These are phyloP conservation scores for Suillus bovinus DNA, from an alignment of 768 basidiomycete genomes.

Conservation along the genomic window DNA sequence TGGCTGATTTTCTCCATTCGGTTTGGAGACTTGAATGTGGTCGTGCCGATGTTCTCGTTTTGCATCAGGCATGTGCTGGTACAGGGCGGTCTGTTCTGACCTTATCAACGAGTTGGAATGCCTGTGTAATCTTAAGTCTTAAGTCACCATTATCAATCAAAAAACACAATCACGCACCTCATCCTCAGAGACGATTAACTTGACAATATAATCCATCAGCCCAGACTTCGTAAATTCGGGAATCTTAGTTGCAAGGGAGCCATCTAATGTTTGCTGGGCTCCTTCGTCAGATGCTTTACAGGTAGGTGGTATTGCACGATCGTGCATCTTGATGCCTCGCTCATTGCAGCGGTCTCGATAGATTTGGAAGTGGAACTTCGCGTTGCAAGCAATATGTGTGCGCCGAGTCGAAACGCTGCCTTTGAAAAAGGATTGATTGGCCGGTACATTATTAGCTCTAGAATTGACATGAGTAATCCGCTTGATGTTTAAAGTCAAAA, in stretches of 20 bases:
- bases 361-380: not conserved
- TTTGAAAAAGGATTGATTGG: too few relatives aligned
- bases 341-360: not conserved
- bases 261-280: not conserved
- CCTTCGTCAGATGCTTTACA: not conserved
- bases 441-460: too few relatives aligned
- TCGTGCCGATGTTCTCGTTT: too few relatives aligned
- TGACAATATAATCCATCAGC: not conserved
- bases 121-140: not conserved
- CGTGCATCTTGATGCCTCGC: not conserved
- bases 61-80: too few relatives aligned
- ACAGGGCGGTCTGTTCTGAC: too few relatives aligned
- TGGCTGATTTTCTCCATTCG: too few relatives aligned
- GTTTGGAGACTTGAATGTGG: too few relatives aligned
- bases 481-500: too few relatives aligned
- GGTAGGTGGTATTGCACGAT: not conserved
- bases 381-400: not conserved
- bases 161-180: not conserved
- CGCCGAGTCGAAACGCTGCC: too few relatives aligned
- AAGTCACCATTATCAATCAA: not conserved
- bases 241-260: not conserved
- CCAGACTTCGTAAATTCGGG: not conserved
- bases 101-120: slow-evolving; percentile 1
- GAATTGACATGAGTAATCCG: too few relatives aligned
- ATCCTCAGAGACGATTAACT: too few relatives aligned